These are phyloP conservation scores for Alternaria hordeiaustralica DNA, from an alignment of 2,329 filamentous ascomycete species.

Conservation along the genomic window DNA sequence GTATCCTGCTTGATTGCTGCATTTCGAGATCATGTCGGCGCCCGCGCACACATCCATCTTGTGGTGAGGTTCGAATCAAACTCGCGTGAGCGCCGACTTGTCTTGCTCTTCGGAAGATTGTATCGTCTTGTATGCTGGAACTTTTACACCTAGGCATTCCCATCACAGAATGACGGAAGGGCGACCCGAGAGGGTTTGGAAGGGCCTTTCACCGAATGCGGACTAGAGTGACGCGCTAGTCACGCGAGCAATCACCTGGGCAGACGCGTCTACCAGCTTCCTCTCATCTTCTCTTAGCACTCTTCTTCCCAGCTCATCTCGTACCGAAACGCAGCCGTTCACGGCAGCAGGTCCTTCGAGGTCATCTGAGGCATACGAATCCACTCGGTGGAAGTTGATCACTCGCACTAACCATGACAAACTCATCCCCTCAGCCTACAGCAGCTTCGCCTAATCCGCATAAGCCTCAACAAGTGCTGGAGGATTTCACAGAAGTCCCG, in stretches of 20 bases:
- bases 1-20: background rate
- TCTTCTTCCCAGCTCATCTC: background rate
- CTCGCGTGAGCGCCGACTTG: background rate
- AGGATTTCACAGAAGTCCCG: too few relatives aligned
- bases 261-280: background rate
- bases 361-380: background rate
- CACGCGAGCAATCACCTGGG: background rate
- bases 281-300: background rate
- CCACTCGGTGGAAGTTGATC: background rate
- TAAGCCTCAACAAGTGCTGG: background rate
- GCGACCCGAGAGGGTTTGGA: background rate
- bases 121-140: background rate
- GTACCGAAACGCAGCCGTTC: background rate
- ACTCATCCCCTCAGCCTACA: background rate
- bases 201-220: background rate
- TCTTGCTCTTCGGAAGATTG: background rate
- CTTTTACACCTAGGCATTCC: background rate
- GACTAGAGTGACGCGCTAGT: background rate
- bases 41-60: background rate
- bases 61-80: background rate
- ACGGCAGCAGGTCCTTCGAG: background rate
- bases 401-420: background rate
- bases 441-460: background rate
- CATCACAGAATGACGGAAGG: background rate
- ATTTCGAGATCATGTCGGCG: background rate